phyloP scores from a whole-genome alignment of 176 grass and related monocot species.

The Metroxylon sagu region DNA sequence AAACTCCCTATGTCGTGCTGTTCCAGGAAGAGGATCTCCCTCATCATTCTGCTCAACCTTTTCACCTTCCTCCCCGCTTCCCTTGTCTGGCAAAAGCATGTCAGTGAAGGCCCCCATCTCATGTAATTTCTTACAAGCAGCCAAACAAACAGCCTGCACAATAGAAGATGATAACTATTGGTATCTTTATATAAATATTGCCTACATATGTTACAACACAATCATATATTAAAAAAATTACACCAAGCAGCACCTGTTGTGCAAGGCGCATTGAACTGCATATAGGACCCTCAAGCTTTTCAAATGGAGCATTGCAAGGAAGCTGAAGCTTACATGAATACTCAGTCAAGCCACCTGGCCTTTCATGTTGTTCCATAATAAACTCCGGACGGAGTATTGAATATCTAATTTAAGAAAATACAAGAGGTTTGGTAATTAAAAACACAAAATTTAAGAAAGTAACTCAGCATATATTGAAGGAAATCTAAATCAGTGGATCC shows the following conservation, averaged over 20 bases:
- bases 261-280: slow-evolving; percentile 87
- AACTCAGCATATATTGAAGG: too few relatives aligned
- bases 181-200: too few relatives aligned
- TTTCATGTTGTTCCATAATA: slow-evolving; percentile 83
- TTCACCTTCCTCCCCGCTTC: slow-evolving; percentile 69
- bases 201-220: too few relatives aligned
- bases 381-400: slow-evolving; percentile 96
- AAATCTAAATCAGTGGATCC: too few relatives aligned
- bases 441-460: neutral
- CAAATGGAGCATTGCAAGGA: slow-evolving; percentile 96
- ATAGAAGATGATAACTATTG: neutral
- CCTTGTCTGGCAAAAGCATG: slow-evolving; percentile 96
- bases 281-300: slow-evolving; percentile 86
- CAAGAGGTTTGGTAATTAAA: neutral
- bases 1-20: slow-evolving; percentile 91
- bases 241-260: slow-evolving; percentile 52
- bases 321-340: slow-evolving; percentile 97
- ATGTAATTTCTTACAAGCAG: slow-evolving; percentile 98
- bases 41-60: slow-evolving; percentile 71
- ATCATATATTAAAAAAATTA: neutral
- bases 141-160: slow-evolving; percentile 88
- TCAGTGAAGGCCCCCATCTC: slow-evolving; percentile 98
- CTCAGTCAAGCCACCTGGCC: slow-evolving; percentile 49
- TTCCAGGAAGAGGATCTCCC: slow-evolving; percentile 92
- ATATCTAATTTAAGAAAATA: slow-evolving; percentile 49